Conservation (phyloP, 345 rosid genomes). For the Leavenworthia alabamica region DNA sequence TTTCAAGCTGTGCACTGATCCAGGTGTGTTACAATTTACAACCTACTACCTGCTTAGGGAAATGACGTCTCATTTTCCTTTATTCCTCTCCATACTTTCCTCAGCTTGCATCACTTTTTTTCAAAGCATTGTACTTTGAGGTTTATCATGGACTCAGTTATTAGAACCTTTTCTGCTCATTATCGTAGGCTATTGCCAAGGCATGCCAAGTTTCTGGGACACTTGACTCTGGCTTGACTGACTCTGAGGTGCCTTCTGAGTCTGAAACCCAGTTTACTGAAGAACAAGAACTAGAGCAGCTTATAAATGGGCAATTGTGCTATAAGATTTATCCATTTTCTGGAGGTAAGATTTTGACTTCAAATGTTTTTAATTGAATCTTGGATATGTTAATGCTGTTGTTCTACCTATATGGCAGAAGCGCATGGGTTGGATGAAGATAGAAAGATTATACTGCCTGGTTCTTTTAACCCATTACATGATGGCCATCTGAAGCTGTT, state of each 20-base stretch:
- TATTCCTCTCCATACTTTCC: not conserved
- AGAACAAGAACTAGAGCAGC: conserved; percentile 73
- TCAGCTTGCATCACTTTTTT: not conserved
- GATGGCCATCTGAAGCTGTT: conserved; percentile 87
- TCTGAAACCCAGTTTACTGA: conserved; percentile 49
- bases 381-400: conserved; percentile 7
- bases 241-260: conserved; percentile 50
- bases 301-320: conserved; percentile 58
- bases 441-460: conserved; percentile 77
- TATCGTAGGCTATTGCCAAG: conserved; percentile 68
- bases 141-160: not conserved
- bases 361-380: not conserved
- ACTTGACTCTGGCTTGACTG: conserved; percentile 46
- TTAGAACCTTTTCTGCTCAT: not conserved
- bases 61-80: not conserved
- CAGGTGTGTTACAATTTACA: conserved; percentile 44
- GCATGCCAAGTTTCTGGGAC: conserved; percentile 61
- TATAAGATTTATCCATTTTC: conserved; percentile 71
- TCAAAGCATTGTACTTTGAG: not conserved
- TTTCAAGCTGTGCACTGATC: conserved; percentile 63
- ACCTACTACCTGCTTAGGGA: not conserved
- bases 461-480: conserved; percentile 92
- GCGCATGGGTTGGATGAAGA: conserved; percentile 33
- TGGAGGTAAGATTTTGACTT: conserved; percentile 42
- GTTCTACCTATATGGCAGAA: conserved; percentile 36